phyloP scores from a whole-genome alignment of 78 protist genomes.

The Tieghemostelium lacteum region DNA sequence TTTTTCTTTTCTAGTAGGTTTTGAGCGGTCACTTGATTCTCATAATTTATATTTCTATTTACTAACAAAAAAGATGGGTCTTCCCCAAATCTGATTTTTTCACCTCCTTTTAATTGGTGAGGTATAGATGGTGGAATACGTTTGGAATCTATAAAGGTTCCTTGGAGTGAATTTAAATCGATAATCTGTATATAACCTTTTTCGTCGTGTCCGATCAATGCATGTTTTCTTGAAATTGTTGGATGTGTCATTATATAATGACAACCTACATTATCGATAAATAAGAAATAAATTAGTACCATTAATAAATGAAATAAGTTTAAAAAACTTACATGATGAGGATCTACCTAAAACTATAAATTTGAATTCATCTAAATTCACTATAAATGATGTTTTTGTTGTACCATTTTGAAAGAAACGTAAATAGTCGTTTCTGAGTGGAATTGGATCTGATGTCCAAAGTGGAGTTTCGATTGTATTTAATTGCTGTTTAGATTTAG shows the following conservation, averaged over 20 bases:
- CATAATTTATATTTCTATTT: neutral
- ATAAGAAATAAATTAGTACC: neutral
- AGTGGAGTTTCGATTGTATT: conserved; percentile 1
- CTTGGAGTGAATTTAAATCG: conserved; percentile 50
- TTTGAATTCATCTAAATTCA: conserved; percentile 24
- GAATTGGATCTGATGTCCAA: conserved; percentile 13
- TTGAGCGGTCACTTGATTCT: neutral
- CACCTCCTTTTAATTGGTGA: conserved; percentile 16
- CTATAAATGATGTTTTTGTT: neutral
- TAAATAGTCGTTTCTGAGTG: conserved; percentile 35
- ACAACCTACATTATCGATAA: conserved; percentile 3
- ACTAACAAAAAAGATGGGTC: conserved; percentile 33
- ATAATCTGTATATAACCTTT: conserved; percentile 35
- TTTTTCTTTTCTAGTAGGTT: neutral
- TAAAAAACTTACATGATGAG: conserved; percentile 12
- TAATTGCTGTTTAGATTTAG: neutral
- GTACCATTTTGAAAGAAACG: conserved; percentile 22
- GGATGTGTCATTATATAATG: conserved; percentile 53
- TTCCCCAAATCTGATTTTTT: conserved; percentile 33
- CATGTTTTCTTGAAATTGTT: conserved; percentile 67
- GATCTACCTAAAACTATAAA: conserved; percentile 40
- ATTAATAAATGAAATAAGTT: neutral
- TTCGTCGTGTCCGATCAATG: conserved; percentile 35
- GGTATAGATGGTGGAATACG: conserved; percentile 21
- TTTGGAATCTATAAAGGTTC: conserved; percentile 26